These are phyloP conservation scores for Pythium periplocum DNA, from an alignment of 352 stramenopile species.

Conservation along the genomic window DNA sequence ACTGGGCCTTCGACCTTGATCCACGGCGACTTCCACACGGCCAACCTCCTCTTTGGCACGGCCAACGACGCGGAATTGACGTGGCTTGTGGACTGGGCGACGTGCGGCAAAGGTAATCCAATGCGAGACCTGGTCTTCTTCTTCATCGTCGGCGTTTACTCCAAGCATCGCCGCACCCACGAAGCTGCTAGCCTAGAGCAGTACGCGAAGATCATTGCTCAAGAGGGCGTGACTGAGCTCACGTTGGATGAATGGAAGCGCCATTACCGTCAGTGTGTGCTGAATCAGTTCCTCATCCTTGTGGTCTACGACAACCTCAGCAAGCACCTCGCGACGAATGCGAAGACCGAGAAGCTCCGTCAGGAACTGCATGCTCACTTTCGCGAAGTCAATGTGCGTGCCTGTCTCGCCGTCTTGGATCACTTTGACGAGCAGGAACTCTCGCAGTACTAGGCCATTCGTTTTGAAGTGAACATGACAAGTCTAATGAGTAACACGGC, in stretches of 20 bases:
- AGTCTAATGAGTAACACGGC: too few relatives aligned
- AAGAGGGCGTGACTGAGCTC: conserved; percentile 17
- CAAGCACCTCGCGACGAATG: conserved; percentile 72
- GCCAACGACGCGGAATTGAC: conserved; percentile 20
- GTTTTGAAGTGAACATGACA: too few relatives aligned
- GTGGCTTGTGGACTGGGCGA: conserved; percentile 81
- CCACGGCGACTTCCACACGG: conserved; percentile 80
- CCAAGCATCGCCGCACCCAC: conserved; percentile 30
- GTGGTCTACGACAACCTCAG: conserved; percentile 75
- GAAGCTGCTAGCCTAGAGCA: conserved; percentile 33
- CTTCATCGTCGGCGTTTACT: conserved; percentile 72
- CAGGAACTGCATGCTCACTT: conserved; percentile 61
- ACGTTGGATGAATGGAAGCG: conserved; percentile 35
- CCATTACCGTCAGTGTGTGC: conserved; percentile 57
- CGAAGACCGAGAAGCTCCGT: conserved; percentile 58
- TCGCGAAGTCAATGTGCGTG: conserved; percentile 58
- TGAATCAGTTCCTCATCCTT: conserved; percentile 83
- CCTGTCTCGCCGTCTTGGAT: conserved; percentile 58
- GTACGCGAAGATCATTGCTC: conserved; percentile 32
- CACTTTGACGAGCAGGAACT: conserved; percentile 23
- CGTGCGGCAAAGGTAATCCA: conserved; percentile 65
- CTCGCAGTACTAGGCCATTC: too few relatives aligned
- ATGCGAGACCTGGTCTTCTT: conserved; percentile 79
- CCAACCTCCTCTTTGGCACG: conserved; percentile 59
- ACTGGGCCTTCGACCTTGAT: conserved; percentile 55